A percentile compares a stretch with the other conserved stretches of the same genome.
phyloP scores from a whole-genome alignment of 176 grass and related monocot genomes.

The Oryza glumipatula region DNA sequence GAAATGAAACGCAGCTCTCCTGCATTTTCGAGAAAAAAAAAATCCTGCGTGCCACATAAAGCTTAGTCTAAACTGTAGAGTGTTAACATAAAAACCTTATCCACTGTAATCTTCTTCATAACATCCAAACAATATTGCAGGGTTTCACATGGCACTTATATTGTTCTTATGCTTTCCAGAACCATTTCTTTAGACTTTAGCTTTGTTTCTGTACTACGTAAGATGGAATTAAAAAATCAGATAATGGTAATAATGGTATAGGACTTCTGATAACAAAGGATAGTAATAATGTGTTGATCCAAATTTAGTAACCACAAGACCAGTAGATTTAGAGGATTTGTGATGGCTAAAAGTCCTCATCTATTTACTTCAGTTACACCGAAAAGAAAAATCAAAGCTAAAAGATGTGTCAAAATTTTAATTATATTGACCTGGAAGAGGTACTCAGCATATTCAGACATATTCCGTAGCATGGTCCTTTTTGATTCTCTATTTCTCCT shows the following conservation, averaged over 20 bases:
- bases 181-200: background rate
- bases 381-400: background rate
- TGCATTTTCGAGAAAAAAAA: no score
- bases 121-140: slow-evolving; percentile 13
- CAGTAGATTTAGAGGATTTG: slow-evolving; percentile 18
- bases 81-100: background rate
- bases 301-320: slow-evolving; percentile 14
- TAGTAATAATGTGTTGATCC: background rate
- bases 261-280: background rate
- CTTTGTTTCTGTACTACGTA: background rate
- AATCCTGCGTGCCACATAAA: background rate
- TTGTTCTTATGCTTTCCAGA: slow-evolving; percentile 16
- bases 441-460: slow-evolving; percentile 72
- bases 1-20: no score
- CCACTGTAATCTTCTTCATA: background rate
- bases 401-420: slow-evolving; percentile 18
- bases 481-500: slow-evolving; percentile 77
- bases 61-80: background rate
- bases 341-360: slow-evolving; percentile 3
- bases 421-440: slow-evolving; percentile 72
- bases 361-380: background rate
- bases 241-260: no score
- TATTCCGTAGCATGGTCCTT: slow-evolving; percentile 59
- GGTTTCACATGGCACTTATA: background rate
- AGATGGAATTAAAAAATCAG: background rate